Conservation (phyloP, 2,329 filamentous ascomycete genomes). For the Xylariales sp. region DNA sequence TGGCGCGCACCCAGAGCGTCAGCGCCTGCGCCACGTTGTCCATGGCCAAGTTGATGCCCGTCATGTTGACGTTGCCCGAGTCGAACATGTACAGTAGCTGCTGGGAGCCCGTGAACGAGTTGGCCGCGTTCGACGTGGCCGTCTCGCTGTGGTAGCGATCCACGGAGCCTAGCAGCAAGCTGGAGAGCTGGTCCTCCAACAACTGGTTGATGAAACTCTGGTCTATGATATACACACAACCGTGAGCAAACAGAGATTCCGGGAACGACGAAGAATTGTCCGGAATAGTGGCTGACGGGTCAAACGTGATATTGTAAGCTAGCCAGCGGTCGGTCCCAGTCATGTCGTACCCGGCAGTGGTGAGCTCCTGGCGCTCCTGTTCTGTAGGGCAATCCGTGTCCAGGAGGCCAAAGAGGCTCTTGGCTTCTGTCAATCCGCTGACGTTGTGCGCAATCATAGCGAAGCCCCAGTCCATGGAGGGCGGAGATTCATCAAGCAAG, state of each 20-base stretch:
- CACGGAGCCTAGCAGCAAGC: too few species aligned
- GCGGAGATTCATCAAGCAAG: neutral
- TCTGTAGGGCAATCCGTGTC: conserved; percentile 1
- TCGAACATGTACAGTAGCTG: neutral
- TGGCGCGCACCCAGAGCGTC: conserved; percentile 1
- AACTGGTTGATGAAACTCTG: too few species aligned
- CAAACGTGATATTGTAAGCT: neutral
- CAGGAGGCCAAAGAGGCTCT: neutral
- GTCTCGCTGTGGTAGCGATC: too few species aligned
- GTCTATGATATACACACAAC: too few species aligned
- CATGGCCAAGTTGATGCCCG: neutral
- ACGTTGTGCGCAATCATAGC: too few species aligned
- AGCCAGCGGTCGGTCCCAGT: neutral
- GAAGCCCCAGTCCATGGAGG: neutral
- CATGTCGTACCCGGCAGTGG: neutral
- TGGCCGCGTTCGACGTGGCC: too few species aligned
- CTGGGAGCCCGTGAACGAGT: neutral
- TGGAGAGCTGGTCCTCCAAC: too few species aligned
- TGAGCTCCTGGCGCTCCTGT: neutral
- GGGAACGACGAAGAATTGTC: too few species aligned
- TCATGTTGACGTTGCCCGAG: neutral
- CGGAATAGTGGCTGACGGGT: neutral
- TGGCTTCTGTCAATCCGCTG: neutral
- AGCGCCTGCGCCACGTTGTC: neutral
- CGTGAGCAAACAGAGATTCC: neutral